Conservation (phyloP, 805 yeast genomes). For the Wickerhamiella slavikovae region DNA sequence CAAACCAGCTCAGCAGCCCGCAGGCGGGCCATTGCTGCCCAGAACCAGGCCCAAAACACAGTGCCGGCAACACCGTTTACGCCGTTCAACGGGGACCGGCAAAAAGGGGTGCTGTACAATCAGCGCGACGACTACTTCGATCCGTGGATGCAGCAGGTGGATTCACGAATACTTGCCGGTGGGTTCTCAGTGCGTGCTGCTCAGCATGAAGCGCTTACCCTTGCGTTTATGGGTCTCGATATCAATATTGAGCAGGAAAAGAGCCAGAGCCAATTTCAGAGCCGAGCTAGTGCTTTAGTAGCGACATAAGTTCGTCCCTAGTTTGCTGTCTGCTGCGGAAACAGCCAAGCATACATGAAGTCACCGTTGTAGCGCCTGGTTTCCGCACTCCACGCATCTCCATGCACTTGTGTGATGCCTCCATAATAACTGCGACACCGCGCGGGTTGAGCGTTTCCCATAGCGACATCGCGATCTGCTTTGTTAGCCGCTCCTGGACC, state of each 20-base stretch:
- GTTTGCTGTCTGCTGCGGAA: constrained; percentile 88
- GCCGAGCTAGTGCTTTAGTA: constrained; percentile 26
- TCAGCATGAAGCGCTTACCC: constrained; percentile 57
- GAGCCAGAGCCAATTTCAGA: no score
- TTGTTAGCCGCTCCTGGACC: constrained; percentile 94
- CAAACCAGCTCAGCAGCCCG: constrained; percentile 12
- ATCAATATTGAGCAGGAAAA: constrained; percentile 53
- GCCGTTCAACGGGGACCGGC: constrained; percentile 83
- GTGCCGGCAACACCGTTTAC: constrained; percentile 46
- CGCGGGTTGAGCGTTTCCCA: constrained; percentile 79
- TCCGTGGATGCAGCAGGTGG: constrained; percentile 37
- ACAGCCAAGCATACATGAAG: constrained; percentile 94
- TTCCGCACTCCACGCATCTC: constrained; percentile 95
- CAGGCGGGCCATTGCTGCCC: constrained; percentile 7
- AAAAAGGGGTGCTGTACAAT: constrained; percentile 29
- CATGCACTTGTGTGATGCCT: constrained; percentile 98
- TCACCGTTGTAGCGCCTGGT: constrained; percentile 79
- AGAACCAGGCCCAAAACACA: constrained; percentile 2
- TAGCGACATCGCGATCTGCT: constrained; percentile 92
- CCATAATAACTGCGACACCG: constrained; percentile 97
- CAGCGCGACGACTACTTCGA: constrained; percentile 33
- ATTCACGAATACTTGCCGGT: constrained; percentile 61
- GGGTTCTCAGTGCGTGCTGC: constrained; percentile 61
- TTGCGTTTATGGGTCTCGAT: constrained; percentile 78
- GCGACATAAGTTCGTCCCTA: constrained; percentile 80